These are phyloP conservation scores for Ormosia semicastrata DNA, from an alignment of 306 rosid genomes.

Conservation along the genomic window DNA sequence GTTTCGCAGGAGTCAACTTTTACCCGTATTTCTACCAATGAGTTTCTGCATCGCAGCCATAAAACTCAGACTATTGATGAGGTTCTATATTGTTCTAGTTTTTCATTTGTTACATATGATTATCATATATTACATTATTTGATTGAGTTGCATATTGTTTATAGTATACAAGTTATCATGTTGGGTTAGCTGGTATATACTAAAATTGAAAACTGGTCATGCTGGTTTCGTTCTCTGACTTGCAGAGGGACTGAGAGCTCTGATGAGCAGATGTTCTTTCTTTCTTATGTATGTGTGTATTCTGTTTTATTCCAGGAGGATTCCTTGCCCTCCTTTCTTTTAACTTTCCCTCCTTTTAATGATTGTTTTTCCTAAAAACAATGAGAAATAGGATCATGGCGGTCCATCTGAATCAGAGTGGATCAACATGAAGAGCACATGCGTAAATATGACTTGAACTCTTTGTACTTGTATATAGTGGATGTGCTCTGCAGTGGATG, in stretches of 20 bases:
- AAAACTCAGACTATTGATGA: conserved; percentile 89
- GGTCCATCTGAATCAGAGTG: conserved; percentile 1
- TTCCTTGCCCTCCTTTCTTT: conserved; percentile 1
- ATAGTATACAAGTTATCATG: conserved; percentile 14
- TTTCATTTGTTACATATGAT: conserved; percentile 17
- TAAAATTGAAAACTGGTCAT: conserved; percentile 15
- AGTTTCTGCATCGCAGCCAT: conserved; percentile 83
- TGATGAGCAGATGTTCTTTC: conserved; percentile 10
- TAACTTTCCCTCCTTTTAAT: not conserved
- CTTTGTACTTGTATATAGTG: not conserved
- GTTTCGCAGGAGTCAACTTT: conserved; percentile 73
- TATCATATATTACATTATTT: conserved; percentile 28
- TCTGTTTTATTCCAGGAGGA: not conserved
- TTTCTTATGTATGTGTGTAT: not conserved
- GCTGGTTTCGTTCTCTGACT: not conserved
- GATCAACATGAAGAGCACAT: not conserved
- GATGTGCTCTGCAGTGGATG: conserved; percentile 19
- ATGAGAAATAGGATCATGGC: not conserved
- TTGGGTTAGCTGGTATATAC: not conserved
- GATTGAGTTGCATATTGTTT: not conserved
- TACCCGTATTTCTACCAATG: conserved; percentile 63
- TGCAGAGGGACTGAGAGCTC: conserved; percentile 10
- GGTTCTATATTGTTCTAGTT: conserved; percentile 45
- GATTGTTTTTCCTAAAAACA: not conserved
- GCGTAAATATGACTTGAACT: conserved; percentile 11